These are phyloP conservation scores for Pelargonium hybrid DNA, from an alignment of 441 rosid genomes.

Conservation along the genomic window DNA sequence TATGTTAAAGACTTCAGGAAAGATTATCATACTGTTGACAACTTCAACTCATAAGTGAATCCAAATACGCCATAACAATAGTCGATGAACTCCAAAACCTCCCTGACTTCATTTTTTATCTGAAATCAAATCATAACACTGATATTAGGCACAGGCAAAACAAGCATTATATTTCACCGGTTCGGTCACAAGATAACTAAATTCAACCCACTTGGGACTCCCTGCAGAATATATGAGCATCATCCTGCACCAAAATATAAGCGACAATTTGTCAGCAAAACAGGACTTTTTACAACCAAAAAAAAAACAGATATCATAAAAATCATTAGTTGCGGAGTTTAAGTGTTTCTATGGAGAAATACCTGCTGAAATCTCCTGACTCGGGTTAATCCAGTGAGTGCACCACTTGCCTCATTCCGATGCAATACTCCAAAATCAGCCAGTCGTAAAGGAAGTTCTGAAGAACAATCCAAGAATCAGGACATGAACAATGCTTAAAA, in stretches of 20 bases:
- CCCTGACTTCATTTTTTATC: constrained; percentile 82
- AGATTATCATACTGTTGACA: constrained; percentile 63
- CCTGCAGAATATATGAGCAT: constrained; percentile 95
- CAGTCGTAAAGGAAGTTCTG: constrained; percentile 84
- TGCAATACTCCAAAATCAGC: constrained; percentile 97
- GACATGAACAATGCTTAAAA: background rate
- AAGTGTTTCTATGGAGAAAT: no score
- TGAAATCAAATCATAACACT: constrained; percentile 29
- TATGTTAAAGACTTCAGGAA: background rate
- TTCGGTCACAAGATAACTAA: constrained; percentile 12
- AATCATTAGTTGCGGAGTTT: background rate
- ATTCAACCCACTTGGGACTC: constrained; percentile 53
- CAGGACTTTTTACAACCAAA: background rate
- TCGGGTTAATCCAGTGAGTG: constrained; percentile 91
- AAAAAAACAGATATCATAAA: background rate
- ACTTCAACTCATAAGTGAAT: constrained; percentile 85
- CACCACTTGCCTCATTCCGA: constrained; percentile 99
- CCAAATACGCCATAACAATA: constrained; percentile 59
- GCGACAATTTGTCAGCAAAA: constrained; percentile 4
- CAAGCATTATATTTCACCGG: background rate
- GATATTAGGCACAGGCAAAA: constrained; percentile 11
- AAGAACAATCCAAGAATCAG: constrained; percentile 20
- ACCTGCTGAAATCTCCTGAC: constrained; percentile 99
- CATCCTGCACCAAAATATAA: constrained; percentile 53
- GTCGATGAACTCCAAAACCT: constrained; percentile 74